Conservation (phyloP, 331 rosid species). For the Dryas integrifolia region DNA sequence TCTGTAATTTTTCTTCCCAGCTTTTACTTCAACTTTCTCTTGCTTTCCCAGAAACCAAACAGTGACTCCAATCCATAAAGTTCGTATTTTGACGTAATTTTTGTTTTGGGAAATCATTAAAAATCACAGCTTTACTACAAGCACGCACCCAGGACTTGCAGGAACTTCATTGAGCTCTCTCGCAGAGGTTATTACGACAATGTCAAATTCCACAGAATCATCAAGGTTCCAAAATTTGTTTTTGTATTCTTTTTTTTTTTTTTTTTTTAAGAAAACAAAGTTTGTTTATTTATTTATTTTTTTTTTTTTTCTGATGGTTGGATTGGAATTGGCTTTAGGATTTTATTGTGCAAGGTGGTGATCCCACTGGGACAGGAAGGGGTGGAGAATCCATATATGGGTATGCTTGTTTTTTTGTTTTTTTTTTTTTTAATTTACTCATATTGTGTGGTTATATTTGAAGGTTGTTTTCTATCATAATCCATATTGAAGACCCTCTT, state of each 20-base stretch:
- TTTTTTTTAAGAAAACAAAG: not conserved
- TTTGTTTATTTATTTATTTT: not conserved
- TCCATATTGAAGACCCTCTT: not conserved
- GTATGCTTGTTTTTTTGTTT: slow-evolving; percentile 32
- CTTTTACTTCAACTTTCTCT: not conserved
- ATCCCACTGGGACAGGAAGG: slow-evolving; percentile 99
- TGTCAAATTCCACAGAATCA: slow-evolving; percentile 91
- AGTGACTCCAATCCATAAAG: not conserved
- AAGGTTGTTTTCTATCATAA: not conserved
- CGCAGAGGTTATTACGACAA: slow-evolving; percentile 90
- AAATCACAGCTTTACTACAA: slow-evolving; percentile 69
- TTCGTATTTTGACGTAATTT: not conserved
- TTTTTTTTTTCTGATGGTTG: slow-evolving; percentile 17
- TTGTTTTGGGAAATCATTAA: not conserved
- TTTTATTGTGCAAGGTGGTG: slow-evolving; percentile 98
- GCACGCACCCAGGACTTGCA: slow-evolving; percentile 91
- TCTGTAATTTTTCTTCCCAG: not conserved
- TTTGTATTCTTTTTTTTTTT: not conserved
- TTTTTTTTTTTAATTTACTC: not conserved
- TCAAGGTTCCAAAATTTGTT: slow-evolving; percentile 56
- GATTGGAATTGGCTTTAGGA: slow-evolving; percentile 48
- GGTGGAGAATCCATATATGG: slow-evolving; percentile 99
- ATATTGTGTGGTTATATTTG: not conserved
- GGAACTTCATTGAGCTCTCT: slow-evolving; percentile 93
- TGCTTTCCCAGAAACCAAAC: slow-evolving; percentile 6